Base-by-base conservation (phyloP, 345 rosid species). In the Camelina hispida region DNA sequence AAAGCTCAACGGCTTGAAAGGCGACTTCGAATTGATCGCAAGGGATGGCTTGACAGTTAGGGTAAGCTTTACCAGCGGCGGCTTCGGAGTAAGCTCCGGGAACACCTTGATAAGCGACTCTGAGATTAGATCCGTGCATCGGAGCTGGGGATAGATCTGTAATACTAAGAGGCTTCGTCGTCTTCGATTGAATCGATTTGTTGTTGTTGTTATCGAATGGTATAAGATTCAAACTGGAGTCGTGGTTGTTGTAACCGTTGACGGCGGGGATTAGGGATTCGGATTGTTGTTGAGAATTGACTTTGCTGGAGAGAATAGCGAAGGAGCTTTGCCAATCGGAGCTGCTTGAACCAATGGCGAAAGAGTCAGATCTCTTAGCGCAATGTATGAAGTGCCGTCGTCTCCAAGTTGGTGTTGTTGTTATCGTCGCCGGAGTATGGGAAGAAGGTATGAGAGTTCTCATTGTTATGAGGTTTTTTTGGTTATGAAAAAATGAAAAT, bases 31-130 rank as follows among this genome's bases (percentile, higher is more conserved):
- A 95, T 75, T 95, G 98, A 75, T 95, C 99, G 47, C 99, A 95
- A 5, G 99, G 99, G 15, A 90, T 89, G 12, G 99, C 93, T 75
- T 95, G 93, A 43, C 99, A 95, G 37, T 88, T 84, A 0, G 97
- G 94, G 65, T 92, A 95, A 4, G 99, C 99, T 79, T 91, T 95
- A 5, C 97, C 99, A 0, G 98, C 97, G 0, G 98, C 99, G 8
- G 98, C 98, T 77, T 95, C 99, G 0, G 99, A 95, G 57, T 95
- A 95, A 1, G 99, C 99, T 0, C 99, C 99, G 2, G 99, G 99
- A 13, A 88, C 99, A 38, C 99, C 99, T 79, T 95, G 99, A 68
- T 95, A 95, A 0, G 99, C 98, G 15, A 95, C 99, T 0, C 98
- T 85, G 37, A 93, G 88, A 44, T 70, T 83, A 9, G 99, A 88